These are phyloP conservation scores for Solanum phureja DNA, from an alignment of 257 asterid species.

Conservation along the genomic window DNA sequence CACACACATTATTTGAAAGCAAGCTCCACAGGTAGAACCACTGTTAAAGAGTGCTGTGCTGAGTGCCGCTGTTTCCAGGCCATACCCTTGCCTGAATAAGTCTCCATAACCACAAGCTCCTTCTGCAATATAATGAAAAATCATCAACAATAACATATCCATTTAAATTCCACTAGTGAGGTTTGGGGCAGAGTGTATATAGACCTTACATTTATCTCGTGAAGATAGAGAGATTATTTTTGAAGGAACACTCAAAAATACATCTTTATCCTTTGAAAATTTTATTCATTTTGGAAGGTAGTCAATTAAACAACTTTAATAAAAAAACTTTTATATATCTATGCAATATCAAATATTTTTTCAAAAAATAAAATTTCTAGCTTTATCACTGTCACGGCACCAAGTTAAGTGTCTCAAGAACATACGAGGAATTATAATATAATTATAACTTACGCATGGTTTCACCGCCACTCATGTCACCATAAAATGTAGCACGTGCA, in stretches of 20 bases:
- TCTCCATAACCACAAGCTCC: slow-evolving; percentile 42
- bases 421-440: background rate
- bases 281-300: background rate
- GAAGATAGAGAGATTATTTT: background rate
- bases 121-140: background rate
- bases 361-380: background rate
- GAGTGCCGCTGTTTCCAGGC: slow-evolving; percentile 24
- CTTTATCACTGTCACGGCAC: too few relatives aligned
- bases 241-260: too few relatives aligned
- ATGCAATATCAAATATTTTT: too few relatives aligned
- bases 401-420: background rate
- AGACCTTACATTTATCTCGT: background rate
- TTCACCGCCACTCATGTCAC: background rate
- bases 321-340: background rate
- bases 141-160: background rate
- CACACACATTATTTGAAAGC: slow-evolving; percentile 27
- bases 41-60: slow-evolving; percentile 25
- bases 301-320: background rate
- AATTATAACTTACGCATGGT: slow-evolving; percentile 1
- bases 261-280: too few relatives aligned
- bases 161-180: background rate
- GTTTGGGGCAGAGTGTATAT: background rate
- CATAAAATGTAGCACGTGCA: slow-evolving; percentile 6
- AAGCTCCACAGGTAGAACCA: slow-evolving; percentile 30
- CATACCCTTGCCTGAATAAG: slow-evolving; percentile 15